Evolutionary conservation across 768 basidiomycete species (phyloP).

Genomic region (Pulveroboletus sp.): DNA sequence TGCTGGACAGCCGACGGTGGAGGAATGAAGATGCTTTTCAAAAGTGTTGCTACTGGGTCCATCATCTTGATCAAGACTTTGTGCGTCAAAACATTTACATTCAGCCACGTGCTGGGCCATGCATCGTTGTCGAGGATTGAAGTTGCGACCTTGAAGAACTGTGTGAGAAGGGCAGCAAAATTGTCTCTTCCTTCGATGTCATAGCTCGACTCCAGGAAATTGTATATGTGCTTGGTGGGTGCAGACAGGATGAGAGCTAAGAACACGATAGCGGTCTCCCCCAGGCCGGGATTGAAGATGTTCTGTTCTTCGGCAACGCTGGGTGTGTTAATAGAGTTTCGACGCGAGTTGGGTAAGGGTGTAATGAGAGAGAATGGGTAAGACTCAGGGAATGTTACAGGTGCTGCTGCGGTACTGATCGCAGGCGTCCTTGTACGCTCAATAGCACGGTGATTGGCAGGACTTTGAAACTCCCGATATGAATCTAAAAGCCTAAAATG

Average conservation of each 20-base stretch:
- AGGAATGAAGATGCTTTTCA: conserved; percentile 82
- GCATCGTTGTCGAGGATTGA: conserved; percentile 87
- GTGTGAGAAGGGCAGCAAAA: conserved; percentile 64
- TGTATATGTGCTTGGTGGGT: conserved; percentile 70
- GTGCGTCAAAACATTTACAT: conserved; percentile 85
- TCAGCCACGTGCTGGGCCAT: conserved; percentile 89
- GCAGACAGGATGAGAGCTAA: conserved; percentile 80
- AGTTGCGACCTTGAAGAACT: conserved; percentile 76
- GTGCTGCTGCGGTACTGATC: conserved; percentile 55
- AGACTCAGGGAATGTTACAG: conserved; percentile 89
- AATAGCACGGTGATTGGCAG: conserved; percentile 64
- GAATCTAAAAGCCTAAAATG: conserved; percentile 73
- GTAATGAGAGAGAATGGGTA: conserved; percentile 88
- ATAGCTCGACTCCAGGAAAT: conserved; percentile 74
- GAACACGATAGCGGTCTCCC: conserved; percentile 85
- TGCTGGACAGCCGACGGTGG: conserved; percentile 53
- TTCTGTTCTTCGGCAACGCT: conserved; percentile 45
- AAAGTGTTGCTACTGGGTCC: conserved; percentile 74
- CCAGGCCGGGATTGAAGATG: conserved; percentile 71
- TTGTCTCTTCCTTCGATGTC: conserved; percentile 90
- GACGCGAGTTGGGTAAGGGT: conserved; percentile 55
- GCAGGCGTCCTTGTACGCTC: conserved; percentile 62
- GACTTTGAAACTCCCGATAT: conserved; percentile 77
- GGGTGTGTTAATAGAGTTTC: conserved; percentile 40
- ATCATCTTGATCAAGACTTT: conserved; percentile 85